Conservation (phyloP, 768 basidiomycete genomes). For the Thelephora aurantiotincta region DNA sequence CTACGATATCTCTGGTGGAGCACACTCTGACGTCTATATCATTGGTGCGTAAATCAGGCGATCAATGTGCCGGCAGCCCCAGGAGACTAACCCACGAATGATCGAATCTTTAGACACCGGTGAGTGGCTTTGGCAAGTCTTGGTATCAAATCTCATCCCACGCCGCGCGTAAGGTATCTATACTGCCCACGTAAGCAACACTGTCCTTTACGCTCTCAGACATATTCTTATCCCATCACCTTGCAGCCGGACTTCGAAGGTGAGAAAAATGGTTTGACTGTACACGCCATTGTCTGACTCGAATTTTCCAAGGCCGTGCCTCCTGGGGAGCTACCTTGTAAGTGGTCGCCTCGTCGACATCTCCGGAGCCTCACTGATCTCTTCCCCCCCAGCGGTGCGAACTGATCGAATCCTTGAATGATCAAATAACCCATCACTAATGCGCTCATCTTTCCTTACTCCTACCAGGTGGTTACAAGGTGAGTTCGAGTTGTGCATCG, state of each 20-base stretch:
- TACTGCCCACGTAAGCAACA: slow-evolving; percentile 9
- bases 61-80: too few relatives aligned
- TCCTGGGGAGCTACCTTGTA: background rate
- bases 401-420: too few relatives aligned
- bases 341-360: background rate
- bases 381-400: too few relatives aligned
- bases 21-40: slow-evolving; percentile 27
- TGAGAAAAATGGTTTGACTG: too few relatives aligned
- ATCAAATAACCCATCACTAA: too few relatives aligned
- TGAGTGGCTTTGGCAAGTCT: background rate
- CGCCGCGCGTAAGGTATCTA: slow-evolving; percentile 10
- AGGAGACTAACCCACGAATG: too few relatives aligned
- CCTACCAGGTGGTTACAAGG: too few relatives aligned
- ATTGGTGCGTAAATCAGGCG: slow-evolving; percentile 17
- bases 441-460: too few relatives aligned
- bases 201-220: background rate
- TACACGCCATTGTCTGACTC: too few relatives aligned
- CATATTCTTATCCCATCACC: slow-evolving; percentile 14
- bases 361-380: background rate
- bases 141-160: background rate
- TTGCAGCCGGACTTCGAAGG: background rate
- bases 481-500: too few relatives aligned
- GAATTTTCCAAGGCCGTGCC: background rate
- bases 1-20: slow-evolving; percentile 19
- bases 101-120: too few relatives aligned